phyloP scores from a whole-genome alignment of 2,329 filamentous ascomycete genomes.

The Phialophora expanda region DNA sequence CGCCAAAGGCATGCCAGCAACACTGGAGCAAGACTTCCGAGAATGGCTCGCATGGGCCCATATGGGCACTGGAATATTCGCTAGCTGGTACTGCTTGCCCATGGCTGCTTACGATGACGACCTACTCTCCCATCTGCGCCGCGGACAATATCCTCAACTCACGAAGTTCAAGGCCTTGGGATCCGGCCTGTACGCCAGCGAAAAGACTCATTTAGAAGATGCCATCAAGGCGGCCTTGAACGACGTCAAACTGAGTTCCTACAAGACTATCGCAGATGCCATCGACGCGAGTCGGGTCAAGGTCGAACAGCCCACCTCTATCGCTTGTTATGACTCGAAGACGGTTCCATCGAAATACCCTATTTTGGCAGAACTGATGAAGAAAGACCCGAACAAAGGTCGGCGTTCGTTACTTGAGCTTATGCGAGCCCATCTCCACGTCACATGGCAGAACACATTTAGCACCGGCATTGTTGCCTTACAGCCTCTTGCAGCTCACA shows the following conservation, averaged over 20 bases:
- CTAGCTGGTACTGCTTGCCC: slow-evolving; percentile 79
- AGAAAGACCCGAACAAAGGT: slow-evolving; percentile 63
- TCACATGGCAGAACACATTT: slow-evolving; percentile 81
- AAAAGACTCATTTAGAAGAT: slow-evolving; percentile 66
- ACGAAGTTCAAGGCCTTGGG: slow-evolving; percentile 76
- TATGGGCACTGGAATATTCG: slow-evolving; percentile 82
- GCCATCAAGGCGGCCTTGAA: slow-evolving; percentile 67
- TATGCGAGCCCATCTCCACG: slow-evolving; percentile 84
- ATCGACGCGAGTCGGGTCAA: slow-evolving; percentile 65
- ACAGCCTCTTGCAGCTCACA: slow-evolving; percentile 77
- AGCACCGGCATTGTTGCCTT: slow-evolving; percentile 77
- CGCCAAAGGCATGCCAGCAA: slow-evolving; percentile 62
- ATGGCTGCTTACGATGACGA: slow-evolving; percentile 78
- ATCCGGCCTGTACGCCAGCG: slow-evolving; percentile 74
- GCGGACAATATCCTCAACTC: slow-evolving; percentile 74
- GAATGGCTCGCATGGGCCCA: slow-evolving; percentile 92
- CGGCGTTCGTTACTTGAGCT: slow-evolving; percentile 71
- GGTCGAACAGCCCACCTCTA: slow-evolving; percentile 68
- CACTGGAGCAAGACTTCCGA: slow-evolving; percentile 72
- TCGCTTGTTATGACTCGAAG: slow-evolving; percentile 77
- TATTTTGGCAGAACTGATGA: slow-evolving; percentile 67
- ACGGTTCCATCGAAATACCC: slow-evolving; percentile 70
- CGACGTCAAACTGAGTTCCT: slow-evolving; percentile 60
- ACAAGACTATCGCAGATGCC: slow-evolving; percentile 68
- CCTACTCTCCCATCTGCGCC: slow-evolving; percentile 73